phyloP scores from a whole-genome alignment of 2,329 filamentous ascomycete species.

The Aspergillus transmontanensis region DNA sequence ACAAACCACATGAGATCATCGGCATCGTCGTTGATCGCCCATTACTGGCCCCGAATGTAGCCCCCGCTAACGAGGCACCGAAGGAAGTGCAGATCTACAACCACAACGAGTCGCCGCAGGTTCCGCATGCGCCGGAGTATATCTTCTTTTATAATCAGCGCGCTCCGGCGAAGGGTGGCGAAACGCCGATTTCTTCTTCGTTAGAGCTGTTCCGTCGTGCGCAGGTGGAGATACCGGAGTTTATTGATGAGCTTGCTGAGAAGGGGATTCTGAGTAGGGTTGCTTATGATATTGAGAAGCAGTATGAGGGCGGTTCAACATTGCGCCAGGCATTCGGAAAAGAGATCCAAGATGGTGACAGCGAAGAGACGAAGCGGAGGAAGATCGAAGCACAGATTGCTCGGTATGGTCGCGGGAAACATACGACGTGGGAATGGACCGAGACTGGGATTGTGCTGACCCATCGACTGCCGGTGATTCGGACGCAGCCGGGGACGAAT shows the following conservation, averaged over 20 bases:
- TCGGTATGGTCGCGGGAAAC: slow-evolving; percentile 48
- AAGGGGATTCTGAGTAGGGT: slow-evolving; percentile 50
- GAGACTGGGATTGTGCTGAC: slow-evolving; percentile 48
- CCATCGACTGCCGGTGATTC: slow-evolving; percentile 50
- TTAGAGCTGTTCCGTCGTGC: slow-evolving; percentile 51
- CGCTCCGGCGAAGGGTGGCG: slow-evolving; percentile 39
- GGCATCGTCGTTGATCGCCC: slow-evolving; percentile 54
- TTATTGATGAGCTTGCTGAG: slow-evolving; percentile 45
- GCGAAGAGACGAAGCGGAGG: slow-evolving; percentile 41
- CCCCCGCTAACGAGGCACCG: slow-evolving; percentile 53
- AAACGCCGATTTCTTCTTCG: slow-evolving; percentile 53
- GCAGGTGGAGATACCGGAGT: slow-evolving; percentile 51
- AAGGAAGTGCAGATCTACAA: slow-evolving; percentile 54
- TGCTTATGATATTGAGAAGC: slow-evolving; percentile 47
- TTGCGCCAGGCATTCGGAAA: slow-evolving; percentile 53
- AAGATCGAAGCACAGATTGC: slow-evolving; percentile 55
- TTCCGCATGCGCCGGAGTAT: slow-evolving; percentile 55
- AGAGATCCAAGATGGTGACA: slow-evolving; percentile 47
- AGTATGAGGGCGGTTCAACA: slow-evolving; percentile 52
- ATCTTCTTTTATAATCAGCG: slow-evolving; percentile 53
- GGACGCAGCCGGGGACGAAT: slow-evolving; percentile 50
- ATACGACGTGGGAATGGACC: slow-evolving; percentile 54
- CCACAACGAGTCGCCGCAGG: slow-evolving; percentile 56
- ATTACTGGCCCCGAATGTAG: slow-evolving; percentile 47
- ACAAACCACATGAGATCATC: slow-evolving; percentile 53